phyloP scores from a whole-genome alignment of 805 yeast species.

The Kuraishia piskuri region DNA sequence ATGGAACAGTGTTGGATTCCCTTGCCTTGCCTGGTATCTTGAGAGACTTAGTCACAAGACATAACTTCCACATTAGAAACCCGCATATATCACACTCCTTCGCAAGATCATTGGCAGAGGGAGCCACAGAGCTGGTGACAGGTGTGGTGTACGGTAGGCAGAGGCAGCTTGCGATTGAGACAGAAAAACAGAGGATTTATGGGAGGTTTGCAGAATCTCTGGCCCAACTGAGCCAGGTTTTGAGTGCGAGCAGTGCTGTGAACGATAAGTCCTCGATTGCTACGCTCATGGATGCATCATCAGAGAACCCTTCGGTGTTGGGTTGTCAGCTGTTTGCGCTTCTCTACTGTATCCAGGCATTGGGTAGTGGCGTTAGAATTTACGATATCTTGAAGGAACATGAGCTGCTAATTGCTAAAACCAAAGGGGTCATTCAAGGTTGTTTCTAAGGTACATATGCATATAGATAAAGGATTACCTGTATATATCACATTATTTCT shows the following conservation, averaged over 20 bases:
- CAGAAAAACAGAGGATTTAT: background rate
- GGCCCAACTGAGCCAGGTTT: background rate
- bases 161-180: background rate
- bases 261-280: background rate
- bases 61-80: slow-evolving; percentile 28
- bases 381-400: background rate
- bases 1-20: slow-evolving; percentile 4
- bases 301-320: background rate
- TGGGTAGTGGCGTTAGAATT: background rate
- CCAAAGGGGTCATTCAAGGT: slow-evolving; percentile 1
- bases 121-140: background rate
- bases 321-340: background rate
- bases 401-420: background rate
- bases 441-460: background rate
- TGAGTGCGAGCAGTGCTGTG: background rate
- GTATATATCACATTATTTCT: background rate
- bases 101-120: background rate
- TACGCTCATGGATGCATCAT: background rate
- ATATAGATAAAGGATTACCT: background rate
- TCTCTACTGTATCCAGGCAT: background rate
- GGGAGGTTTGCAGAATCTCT: background rate
- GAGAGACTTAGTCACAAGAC: slow-evolving; percentile 18
- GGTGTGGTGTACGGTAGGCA: background rate
- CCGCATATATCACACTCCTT: slow-evolving; percentile 12
- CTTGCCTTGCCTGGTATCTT: slow-evolving; percentile 6